Conservation (phyloP, 2,329 filamentous ascomycete genomes). For the Fusarium torreyae region DNA sequence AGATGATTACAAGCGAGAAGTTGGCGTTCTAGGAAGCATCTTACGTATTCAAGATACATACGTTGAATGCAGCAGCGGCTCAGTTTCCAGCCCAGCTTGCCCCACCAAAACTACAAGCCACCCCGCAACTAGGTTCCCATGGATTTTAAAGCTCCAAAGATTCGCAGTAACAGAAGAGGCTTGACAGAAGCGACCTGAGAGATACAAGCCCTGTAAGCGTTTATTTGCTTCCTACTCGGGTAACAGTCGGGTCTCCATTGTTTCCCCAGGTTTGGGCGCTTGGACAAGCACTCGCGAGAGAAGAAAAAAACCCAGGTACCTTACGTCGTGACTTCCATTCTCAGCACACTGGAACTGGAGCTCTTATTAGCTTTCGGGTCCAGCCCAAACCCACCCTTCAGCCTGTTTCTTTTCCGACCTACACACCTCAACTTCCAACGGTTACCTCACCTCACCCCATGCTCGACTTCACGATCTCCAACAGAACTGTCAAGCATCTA, state of each 20-base stretch:
- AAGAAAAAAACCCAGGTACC: conserved; percentile 22
- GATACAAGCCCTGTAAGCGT: neutral
- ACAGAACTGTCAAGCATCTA: conserved; percentile 26
- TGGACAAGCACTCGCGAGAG: conserved; percentile 8
- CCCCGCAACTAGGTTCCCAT: conserved; percentile 41
- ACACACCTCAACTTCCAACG: conserved; percentile 5
- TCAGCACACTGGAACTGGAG: conserved; percentile 26
- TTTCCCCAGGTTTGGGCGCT: conserved; percentile 14
- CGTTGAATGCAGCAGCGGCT: conserved; percentile 16
- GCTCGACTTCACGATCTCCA: conserved; percentile 36
- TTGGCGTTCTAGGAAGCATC: conserved; percentile 14
- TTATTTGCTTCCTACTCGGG: neutral
- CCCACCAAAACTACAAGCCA: conserved; percentile 46
- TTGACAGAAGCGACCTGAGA: conserved; percentile 26
- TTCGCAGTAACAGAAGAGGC: neutral
- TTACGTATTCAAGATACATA: conserved; percentile 1
- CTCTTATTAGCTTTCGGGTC: conserved; percentile 31
- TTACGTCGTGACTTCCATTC: conserved; percentile 39
- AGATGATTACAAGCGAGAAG: conserved; percentile 27
- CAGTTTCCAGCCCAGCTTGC: conserved; percentile 27
- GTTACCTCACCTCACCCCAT: conserved; percentile 30
- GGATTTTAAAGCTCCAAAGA: conserved; percentile 17
- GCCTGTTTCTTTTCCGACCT: conserved; percentile 26
- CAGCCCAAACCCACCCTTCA: conserved; percentile 39
- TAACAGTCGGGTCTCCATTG: conserved; percentile 1